Evolutionary conservation across 257 asterid species (phyloP).

Genomic region (Solanum sejunctum): DNA sequence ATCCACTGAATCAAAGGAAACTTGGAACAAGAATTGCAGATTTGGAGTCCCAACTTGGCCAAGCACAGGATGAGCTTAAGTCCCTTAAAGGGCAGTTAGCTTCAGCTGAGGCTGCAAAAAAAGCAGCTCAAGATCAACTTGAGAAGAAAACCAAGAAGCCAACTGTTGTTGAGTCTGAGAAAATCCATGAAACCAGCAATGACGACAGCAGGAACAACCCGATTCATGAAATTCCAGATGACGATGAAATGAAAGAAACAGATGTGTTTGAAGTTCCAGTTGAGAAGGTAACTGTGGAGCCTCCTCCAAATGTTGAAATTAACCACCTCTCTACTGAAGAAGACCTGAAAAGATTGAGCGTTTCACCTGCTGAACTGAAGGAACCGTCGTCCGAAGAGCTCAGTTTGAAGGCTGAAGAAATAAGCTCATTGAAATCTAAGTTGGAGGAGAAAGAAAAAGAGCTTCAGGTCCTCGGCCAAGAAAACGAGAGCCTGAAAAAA

Average conservation of each 20-base stretch:
- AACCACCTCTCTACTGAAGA: not conserved
- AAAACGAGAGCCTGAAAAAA: conserved; percentile 32
- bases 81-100: conserved; percentile 2
- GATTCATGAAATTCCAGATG: conserved; percentile 19
- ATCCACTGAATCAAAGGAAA: conserved; percentile 4
- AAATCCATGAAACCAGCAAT: conserved; percentile 8
- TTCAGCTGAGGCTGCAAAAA: conserved; percentile 8
- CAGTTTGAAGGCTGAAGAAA: conserved; percentile 37
- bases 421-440: conserved; percentile 20
- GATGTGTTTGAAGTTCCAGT: conserved; percentile 69
- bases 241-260: conserved; percentile 41
- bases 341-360: not conserved
- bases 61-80: conserved; percentile 7
- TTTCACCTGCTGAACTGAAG: conserved; percentile 8
- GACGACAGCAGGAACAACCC: conserved; percentile 1
- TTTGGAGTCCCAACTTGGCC: conserved; percentile 9
- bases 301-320: conserved; percentile 6
- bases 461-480: conserved; percentile 15
- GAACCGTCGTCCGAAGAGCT: conserved; percentile 25
- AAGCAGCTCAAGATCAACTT: conserved; percentile 1
- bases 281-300: conserved; percentile 25
- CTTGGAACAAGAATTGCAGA: conserved; percentile 8
- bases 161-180: conserved; percentile 9
- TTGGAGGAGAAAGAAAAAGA: conserved; percentile 51
- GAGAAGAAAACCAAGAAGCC: conserved; percentile 9